Conservation (phyloP, 768 basidiomycete species). For the Serendipita vermifera region DNA sequence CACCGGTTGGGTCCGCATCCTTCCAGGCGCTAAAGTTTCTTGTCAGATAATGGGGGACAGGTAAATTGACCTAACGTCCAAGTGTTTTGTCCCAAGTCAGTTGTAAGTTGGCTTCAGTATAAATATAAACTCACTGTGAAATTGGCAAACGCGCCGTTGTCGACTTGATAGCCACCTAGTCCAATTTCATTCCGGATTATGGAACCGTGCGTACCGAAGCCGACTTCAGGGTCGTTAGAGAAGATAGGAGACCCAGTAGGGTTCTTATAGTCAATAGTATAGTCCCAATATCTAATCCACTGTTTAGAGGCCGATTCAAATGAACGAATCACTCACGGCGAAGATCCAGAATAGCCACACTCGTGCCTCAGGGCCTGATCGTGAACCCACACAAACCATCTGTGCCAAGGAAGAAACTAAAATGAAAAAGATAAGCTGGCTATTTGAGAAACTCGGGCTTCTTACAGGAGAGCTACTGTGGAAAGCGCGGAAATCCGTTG, state of each 20-base stretch:
- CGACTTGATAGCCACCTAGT: background rate
- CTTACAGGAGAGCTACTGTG: background rate
- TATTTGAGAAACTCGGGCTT: background rate
- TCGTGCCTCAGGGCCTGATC: background rate
- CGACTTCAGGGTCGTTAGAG: background rate
- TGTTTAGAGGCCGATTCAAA: background rate
- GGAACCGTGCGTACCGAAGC: background rate
- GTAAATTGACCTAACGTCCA: background rate
- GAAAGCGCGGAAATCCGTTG: background rate
- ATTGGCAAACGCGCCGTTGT: slow-evolving; percentile 1
- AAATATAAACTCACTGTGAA: background rate
- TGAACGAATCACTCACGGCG: background rate
- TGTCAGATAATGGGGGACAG: background rate
- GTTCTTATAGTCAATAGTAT: slow-evolving; percentile 1
- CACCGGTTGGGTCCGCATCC: background rate
- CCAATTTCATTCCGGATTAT: background rate
- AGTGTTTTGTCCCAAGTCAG: too few species aligned
- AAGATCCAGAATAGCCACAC: background rate
- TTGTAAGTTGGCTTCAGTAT: background rate
- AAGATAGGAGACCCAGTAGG: background rate
- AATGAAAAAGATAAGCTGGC: background rate
- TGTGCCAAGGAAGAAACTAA: slow-evolving; percentile 7
- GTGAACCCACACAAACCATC: slow-evolving; percentile 7
- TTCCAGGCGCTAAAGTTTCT: slow-evolving; percentile 1
- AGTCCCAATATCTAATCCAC: slow-evolving; percentile 3